phyloP scores from a whole-genome alignment of 1,284 basidiomycete species.

The Tilletia setariae region DNA sequence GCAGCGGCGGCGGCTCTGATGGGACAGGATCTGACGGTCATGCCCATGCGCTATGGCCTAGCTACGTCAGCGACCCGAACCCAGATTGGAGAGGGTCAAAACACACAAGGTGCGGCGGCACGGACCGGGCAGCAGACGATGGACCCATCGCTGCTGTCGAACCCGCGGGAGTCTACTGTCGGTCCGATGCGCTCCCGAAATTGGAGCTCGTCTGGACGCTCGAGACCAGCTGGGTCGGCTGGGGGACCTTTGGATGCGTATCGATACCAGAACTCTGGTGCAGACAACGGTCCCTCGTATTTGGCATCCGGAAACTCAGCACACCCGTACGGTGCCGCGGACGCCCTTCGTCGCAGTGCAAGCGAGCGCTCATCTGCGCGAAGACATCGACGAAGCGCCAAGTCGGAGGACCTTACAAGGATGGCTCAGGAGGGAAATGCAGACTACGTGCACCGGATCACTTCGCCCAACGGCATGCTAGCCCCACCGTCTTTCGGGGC shows the following conservation, averaged over 20 bases:
- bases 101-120: too few relatives aligned
- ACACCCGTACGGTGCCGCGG: conserved; percentile 1
- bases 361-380: conserved; percentile 16
- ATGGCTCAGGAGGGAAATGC: conserved; percentile 31
- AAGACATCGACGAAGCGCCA: conserved; percentile 34
- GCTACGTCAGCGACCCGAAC: conserved; percentile 1
- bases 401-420: conserved; percentile 40
- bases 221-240: not conserved
- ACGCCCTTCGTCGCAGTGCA: not conserved
- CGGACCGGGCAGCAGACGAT: not conserved
- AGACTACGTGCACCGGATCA: conserved; percentile 40
- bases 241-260: not conserved
- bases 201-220: conserved; percentile 10
- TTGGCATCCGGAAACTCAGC: not conserved
- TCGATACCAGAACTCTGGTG: not conserved
- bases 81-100: conserved; percentile 2
- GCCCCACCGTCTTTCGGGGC: conserved; percentile 31
- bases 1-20: not conserved
- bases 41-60: conserved; percentile 5
- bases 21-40: conserved; percentile 11
- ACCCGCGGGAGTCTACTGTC: not conserved
- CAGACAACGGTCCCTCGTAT: not conserved
- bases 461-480: conserved; percentile 40
- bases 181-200: conserved; percentile 5
- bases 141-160: not conserved